A percentile compares a stretch with the other conserved stretches of the same genome.
phyloP scores from a whole-genome alignment of 1,139 yeast species.

The Blastobotrys malaysiensis region DNA sequence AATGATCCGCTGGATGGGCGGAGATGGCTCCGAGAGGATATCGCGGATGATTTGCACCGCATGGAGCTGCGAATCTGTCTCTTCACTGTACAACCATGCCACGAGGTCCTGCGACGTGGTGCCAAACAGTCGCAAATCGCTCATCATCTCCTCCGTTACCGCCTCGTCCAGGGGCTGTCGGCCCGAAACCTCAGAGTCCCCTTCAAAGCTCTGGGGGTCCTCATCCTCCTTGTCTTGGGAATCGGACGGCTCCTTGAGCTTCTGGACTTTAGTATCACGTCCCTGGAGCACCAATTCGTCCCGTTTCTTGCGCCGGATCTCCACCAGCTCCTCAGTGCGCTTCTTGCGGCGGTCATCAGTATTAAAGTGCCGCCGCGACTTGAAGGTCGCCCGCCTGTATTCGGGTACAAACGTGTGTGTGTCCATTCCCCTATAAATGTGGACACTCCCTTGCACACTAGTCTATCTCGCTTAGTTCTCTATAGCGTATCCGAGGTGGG shows the following conservation, averaged over 20 bases:
- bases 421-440: too few species aligned
- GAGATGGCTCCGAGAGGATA: not conserved
- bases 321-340: not conserved
- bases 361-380: not conserved
- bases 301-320: not conserved
- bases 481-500: too few species aligned
- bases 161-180: not conserved
- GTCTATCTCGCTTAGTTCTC: too few species aligned
- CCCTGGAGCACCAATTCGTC: not conserved
- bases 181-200: not conserved
- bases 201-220: not conserved
- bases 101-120: not conserved
- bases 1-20: slow-evolving; percentile 2
- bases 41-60: not conserved
- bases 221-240: too few species aligned
- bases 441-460: too few species aligned
- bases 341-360: not conserved
- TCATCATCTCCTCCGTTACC: not conserved
- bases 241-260: not conserved
- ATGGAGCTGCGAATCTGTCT: not conserved
- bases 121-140: not conserved
- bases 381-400: slow-evolving; percentile 2
- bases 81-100: not conserved
- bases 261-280: not conserved
- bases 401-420: slow-evolving; percentile 2